phyloP scores from a whole-genome alignment of 208 protist genomes.

The Crithidia sp. region DNA sequence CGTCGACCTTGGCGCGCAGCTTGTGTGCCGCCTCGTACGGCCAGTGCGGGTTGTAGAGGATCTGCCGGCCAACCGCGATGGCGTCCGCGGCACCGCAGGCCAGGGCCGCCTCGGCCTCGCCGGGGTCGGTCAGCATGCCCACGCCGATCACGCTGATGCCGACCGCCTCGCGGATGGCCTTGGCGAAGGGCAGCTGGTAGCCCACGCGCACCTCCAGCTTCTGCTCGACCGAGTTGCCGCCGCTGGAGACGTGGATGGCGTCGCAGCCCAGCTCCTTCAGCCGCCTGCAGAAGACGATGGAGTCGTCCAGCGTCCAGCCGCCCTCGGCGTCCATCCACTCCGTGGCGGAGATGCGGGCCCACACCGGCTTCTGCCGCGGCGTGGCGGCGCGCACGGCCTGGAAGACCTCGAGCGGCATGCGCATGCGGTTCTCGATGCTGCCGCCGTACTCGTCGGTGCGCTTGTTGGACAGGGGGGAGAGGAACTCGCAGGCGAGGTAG shows the following conservation, averaged over 20 bases:
- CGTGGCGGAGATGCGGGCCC: conserved; percentile 72
- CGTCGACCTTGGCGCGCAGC: conserved; percentile 25
- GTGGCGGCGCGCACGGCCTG: conserved; percentile 42
- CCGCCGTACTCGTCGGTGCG: conserved; percentile 89
- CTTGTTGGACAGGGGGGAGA: conserved; percentile 60
- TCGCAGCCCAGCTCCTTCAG: conserved; percentile 63
- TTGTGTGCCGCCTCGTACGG: conserved; percentile 36
- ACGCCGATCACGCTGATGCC: conserved; percentile 61
- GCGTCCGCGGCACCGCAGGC: conserved; percentile 48
- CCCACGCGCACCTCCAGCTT: conserved; percentile 34
- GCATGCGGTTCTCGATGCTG: conserved; percentile 70
- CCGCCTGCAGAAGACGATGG: conserved; percentile 28
- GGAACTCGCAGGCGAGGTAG: conserved; percentile 86
- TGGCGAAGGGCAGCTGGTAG: conserved; percentile 67
- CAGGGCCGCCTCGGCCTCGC: conserved; percentile 48
- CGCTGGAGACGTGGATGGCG: conserved; percentile 71
- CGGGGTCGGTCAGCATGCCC: conserved; percentile 69
- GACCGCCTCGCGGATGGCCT: conserved; percentile 44
- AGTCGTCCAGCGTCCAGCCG: conserved; percentile 41
- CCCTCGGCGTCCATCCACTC: conserved; percentile 55
- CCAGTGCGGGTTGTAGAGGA: conserved; percentile 82
- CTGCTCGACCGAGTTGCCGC: conserved; percentile 66
- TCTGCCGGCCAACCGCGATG: conserved; percentile 63
- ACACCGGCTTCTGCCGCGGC: conserved; percentile 68
- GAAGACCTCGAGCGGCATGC: conserved; percentile 80